Conservation (phyloP, 23 red algal genomes). For the Gracilariopsis chorda region DNA sequence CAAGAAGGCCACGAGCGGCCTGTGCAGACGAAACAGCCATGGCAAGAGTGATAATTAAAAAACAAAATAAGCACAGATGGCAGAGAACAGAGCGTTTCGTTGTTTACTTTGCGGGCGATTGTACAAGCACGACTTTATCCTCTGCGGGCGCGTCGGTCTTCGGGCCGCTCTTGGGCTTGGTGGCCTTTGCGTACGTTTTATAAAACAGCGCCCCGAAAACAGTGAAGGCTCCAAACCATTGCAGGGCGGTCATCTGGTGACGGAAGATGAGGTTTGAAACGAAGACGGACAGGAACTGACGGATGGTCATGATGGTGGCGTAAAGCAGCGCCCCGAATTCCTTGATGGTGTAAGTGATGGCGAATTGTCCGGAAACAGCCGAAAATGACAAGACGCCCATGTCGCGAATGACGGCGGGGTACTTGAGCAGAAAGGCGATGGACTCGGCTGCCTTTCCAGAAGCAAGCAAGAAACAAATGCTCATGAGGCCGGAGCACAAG, state of each 20-base stretch:
- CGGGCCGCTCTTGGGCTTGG: conserved; percentile 61
- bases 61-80: no score
- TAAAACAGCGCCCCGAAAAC: conserved; percentile 85
- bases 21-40: not conserved
- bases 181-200: conserved; percentile 88
- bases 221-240: conserved; percentile 79
- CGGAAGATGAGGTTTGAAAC: conserved; percentile 86
- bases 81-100: no score
- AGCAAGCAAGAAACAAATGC: conserved; percentile 45
- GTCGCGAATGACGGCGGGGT: conserved; percentile 75
- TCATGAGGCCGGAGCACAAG: conserved; percentile 70
- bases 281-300: conserved; percentile 91
- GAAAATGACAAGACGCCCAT: conserved; percentile 68
- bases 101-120: conserved; percentile 20
- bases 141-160: conserved; percentile 61
- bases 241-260: conserved; percentile 70
- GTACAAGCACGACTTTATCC: not conserved
- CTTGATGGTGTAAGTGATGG: conserved; percentile 97
- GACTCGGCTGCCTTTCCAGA: conserved; percentile 61
- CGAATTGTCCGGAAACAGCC: conserved; percentile 89
- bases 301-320: conserved; percentile 98
- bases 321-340: conserved; percentile 90
- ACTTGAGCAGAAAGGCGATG: conserved; percentile 61
- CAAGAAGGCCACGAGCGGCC: no score
- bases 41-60: not conserved